phyloP scores from a whole-genome alignment of 2,329 filamentous ascomycete genomes.

The Ceratocystiopsis sp. region DNA sequence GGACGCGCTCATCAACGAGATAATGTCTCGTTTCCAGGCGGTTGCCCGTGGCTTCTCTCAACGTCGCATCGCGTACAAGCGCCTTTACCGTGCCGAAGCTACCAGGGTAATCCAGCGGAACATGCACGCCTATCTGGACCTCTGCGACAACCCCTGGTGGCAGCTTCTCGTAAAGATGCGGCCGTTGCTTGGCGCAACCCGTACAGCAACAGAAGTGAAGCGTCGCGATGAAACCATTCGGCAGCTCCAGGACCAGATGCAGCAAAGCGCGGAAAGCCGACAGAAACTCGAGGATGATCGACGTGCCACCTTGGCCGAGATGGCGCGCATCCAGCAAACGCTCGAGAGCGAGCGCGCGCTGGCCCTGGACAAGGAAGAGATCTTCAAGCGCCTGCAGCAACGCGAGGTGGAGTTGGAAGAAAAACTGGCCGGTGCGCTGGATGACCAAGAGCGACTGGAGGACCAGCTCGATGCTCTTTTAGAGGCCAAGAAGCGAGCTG shows the following conservation, averaged over 20 bases:
- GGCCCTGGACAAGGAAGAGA: conserved; percentile 94
- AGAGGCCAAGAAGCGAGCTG: conserved; percentile 73
- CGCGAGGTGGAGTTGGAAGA: conserved; percentile 88
- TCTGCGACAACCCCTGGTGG: conserved; percentile 96
- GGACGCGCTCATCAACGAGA: conserved; percentile 80
- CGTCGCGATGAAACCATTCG: conserved; percentile 88
- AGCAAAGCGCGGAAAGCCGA: conserved; percentile 54
- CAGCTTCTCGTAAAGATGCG: conserved; percentile 88
- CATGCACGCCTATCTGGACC: conserved; percentile 76
- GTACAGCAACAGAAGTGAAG: conserved; percentile 86
- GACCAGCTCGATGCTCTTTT: conserved; percentile 84
- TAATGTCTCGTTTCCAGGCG: conserved; percentile 87
- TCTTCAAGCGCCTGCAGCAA: conserved; percentile 86
- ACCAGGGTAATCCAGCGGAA: conserved; percentile 90
- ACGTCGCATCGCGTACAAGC: conserved; percentile 76
- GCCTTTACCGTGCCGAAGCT: conserved; percentile 84
- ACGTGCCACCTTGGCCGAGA: conserved; percentile 69
- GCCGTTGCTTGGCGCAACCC: conserved; percentile 77
- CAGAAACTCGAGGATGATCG: conserved; percentile 81
- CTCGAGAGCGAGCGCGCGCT: conserved; percentile 92
- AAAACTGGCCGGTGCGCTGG: conserved; percentile 77
- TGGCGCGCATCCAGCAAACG: conserved; percentile 79
- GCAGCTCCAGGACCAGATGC: conserved; percentile 70
- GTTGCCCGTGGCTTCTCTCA: conserved; percentile 81
- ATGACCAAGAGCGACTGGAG: conserved; percentile 87